Evolutionary conservation across 2,329 filamentous ascomycete genomes (phyloP).

Genomic region (Graphilbum sp.): DNA sequence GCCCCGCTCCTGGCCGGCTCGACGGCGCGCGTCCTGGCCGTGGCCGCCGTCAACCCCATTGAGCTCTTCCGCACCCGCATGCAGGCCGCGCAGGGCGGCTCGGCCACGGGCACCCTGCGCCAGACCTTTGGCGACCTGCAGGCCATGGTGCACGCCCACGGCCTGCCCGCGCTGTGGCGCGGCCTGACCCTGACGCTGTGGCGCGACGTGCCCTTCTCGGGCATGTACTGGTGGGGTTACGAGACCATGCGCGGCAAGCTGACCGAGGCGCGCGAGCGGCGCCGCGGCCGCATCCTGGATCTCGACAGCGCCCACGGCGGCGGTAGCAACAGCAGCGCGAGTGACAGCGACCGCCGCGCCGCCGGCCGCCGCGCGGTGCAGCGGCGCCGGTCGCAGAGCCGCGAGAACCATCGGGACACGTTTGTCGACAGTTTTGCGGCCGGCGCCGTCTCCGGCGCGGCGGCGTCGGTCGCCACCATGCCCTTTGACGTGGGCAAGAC

Average conservation of each 20-base stretch:
- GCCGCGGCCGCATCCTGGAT: conserved; percentile 21
- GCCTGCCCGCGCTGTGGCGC: conserved; percentile 75
- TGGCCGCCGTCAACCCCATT: conserved; percentile 70
- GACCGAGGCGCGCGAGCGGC: conserved; percentile 47
- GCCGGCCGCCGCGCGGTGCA: conserved; percentile 14
- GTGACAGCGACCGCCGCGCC: conserved; percentile 16
- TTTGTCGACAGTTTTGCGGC: conserved; percentile 82
- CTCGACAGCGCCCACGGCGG: conserved; percentile 12
- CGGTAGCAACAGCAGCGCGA: neutral
- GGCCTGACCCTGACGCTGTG: conserved; percentile 83
- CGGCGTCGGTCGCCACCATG: conserved; percentile 78
- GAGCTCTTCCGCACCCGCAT: conserved; percentile 90
- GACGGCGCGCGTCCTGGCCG: conserved; percentile 62
- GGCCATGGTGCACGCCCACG: conserved; percentile 62
- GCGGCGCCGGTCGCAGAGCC: conserved; percentile 40
- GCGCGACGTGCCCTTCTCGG: conserved; percentile 94
- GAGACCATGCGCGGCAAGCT: conserved; percentile 62
- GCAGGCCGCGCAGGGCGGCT: conserved; percentile 52
- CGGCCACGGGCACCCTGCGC: conserved; percentile 52
- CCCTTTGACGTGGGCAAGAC: conserved; percentile 98
- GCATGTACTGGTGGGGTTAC: conserved; percentile 96
- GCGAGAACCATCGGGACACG: conserved; percentile 57
- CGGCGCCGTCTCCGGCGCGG: conserved; percentile 65
- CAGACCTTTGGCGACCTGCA: conserved; percentile 62
- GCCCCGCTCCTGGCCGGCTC: conserved; percentile 70